Evolutionary conservation across 2,329 filamentous ascomycete genomes (phyloP).

Genomic region (Phyllosticta citrichinensis): DNA sequence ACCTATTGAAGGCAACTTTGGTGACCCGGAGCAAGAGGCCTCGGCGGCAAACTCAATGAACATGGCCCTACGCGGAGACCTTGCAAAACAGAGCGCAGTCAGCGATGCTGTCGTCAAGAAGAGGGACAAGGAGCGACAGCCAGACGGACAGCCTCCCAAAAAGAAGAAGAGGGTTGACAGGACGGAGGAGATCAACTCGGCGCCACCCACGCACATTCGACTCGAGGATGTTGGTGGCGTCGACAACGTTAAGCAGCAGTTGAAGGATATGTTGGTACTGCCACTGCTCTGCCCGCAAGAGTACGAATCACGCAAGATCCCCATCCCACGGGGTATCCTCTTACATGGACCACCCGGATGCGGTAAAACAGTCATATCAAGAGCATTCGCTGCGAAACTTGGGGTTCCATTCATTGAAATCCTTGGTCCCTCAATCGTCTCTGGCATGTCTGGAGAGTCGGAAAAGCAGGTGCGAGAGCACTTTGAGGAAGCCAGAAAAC

Average conservation of each 20-base stretch:
- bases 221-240: conserved; percentile 68
- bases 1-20: conserved; percentile 33
- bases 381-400: conserved; percentile 66
- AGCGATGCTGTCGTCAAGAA: conserved; percentile 1
- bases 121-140: conserved; percentile 29
- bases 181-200: conserved; percentile 45
- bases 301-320: conserved; percentile 55
- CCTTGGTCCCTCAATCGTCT: conserved; percentile 71
- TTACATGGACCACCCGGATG: conserved; percentile 78
- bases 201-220: conserved; percentile 56
- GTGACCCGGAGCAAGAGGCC: conserved; percentile 15
- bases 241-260: conserved; percentile 57
- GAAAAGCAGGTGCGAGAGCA: conserved; percentile 78
- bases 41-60: conserved; percentile 44
- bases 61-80: conserved; percentile 44
- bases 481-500: conserved; percentile 76
- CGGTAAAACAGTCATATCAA: conserved; percentile 75
- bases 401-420: conserved; percentile 72
- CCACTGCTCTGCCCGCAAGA: conserved; percentile 60
- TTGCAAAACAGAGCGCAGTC: conserved; percentile 27
- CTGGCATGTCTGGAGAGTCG: conserved; percentile 80
- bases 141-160: conserved; percentile 54
- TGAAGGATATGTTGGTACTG: conserved; percentile 62
- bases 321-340: conserved; percentile 63
- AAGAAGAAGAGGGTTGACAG: conserved; percentile 48